Evolutionary conservation across 2,329 filamentous ascomycete genomes (phyloP), one percentile per base, ranked within the genome.

Genomic region (Claviceps africana): DNA sequence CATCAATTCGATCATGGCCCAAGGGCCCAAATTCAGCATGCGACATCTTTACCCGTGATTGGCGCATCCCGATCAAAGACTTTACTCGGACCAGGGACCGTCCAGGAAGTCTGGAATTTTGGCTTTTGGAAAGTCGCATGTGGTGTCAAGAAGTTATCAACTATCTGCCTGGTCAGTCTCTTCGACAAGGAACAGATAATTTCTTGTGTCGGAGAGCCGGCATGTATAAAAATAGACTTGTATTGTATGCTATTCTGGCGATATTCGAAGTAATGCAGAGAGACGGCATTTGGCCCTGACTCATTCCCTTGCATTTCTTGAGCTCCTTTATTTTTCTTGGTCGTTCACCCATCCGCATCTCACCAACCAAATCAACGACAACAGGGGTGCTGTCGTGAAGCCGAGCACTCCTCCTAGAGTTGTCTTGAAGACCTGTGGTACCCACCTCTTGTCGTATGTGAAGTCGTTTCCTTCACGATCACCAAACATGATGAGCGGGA

Each of bases 351-450:
- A 77, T 0, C 74, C 75, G 10, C 70, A 73, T 52, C 72, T 68
- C 47, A 71, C 60, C 39, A 78, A 63, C 76, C 75, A 78, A 54
- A 76, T 75, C 21, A 67, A 57, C 37, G 70, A 72, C 63, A 76
- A 72, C 9, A 65, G 56, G 1, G 75, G 75, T 46, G 74, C 75
- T 42, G 70, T 71, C 43, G 76, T 50, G 46, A 76, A 55, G 7
- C 69, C 72, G 30, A 77, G 62, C 42, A 72, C 55, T 7, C 67
- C 74, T 13, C 74, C 75, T 37, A 74, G 66, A 15, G 76, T 59
- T 11, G 70, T 61, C 64, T 78, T 78, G 64, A 76, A 78, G 31
- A 73, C 57, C 56, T 74, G 64, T 9, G 74, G 75, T 51, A 65
- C 62, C 74, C 74, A 78, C 37, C 60, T 60, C 17, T 61, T 58